A percentile compares a stretch with the other conserved stretches of the same genome.
Evolutionary conservation across 1,139 yeast species (phyloP).

Genomic region (Kodamaea derodonti): DNA sequence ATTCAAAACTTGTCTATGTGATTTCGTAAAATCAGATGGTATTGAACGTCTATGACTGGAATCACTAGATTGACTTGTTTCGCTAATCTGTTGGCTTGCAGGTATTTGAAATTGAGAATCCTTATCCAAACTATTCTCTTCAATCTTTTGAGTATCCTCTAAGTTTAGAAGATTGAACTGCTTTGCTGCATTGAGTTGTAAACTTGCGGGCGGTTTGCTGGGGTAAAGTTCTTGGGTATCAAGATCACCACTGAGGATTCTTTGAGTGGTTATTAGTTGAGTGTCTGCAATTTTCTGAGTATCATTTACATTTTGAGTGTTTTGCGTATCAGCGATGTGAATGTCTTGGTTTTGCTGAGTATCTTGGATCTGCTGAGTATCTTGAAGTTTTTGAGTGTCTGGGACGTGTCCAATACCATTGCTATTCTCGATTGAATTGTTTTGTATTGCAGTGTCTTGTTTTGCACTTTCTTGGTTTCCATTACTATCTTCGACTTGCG

Average conservation of each 20-base stretch:
- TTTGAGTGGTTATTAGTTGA: neutral
- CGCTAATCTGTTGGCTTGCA: neutral
- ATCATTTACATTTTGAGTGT: neutral
- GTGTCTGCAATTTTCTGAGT: conserved; percentile 3
- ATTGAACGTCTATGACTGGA: neutral
- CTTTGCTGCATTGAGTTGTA: neutral
- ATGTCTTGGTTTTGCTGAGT: conserved; percentile 3
- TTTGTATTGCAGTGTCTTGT: no score
- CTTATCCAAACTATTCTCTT: neutral
- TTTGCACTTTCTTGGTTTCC: no score
- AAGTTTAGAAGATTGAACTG: neutral
- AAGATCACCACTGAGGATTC: neutral
- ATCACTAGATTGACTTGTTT: neutral
- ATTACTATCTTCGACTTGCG: no score
- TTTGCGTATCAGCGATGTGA: neutral
- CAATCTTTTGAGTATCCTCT: conserved; percentile 1
- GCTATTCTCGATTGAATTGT: no score
- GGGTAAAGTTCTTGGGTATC: neutral
- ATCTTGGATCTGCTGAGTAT: conserved; percentile 1
- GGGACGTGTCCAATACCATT: no score
- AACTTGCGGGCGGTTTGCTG: neutral
- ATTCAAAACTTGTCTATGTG: conserved; percentile 15
- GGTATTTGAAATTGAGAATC: conserved; percentile 41
- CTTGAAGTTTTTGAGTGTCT: conserved; percentile 1
- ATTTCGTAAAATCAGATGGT: conserved; percentile 3